Evolutionary conservation across 2,329 filamentous ascomycete species (phyloP).

Genomic region (Aspergillus unguis): DNA sequence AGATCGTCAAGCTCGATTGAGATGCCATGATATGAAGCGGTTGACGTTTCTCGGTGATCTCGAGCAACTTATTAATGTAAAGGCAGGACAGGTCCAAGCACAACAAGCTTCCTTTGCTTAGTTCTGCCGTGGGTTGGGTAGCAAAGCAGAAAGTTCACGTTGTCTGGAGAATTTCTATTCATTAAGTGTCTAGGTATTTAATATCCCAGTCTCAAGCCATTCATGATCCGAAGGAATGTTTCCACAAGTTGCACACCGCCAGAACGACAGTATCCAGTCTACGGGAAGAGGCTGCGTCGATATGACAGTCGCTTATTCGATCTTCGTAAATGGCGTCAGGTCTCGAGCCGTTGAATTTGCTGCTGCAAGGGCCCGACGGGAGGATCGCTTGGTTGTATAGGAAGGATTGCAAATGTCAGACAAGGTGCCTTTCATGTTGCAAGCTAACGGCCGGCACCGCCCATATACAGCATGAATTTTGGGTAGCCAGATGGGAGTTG

Average conservation of each 20-base stretch:
- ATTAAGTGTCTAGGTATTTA: constrained; percentile 8
- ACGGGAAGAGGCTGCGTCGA: constrained; percentile 20
- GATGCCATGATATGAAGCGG: background rate
- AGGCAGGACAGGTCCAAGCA: background rate
- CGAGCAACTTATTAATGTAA: background rate
- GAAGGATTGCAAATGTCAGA: constrained; percentile 7
- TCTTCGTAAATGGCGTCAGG: constrained; percentile 11
- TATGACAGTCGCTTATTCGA: constrained; percentile 12
- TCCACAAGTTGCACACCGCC: constrained; percentile 20
- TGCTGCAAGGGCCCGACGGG: constrained; percentile 25
- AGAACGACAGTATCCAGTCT: constrained; percentile 15
- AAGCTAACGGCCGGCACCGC: constrained; percentile 4
- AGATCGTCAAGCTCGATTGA: background rate
- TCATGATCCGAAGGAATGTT: constrained; percentile 6
- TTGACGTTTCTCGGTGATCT: background rate
- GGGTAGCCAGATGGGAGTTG: background rate
- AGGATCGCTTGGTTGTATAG: constrained; percentile 11
- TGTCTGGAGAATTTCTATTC: background rate
- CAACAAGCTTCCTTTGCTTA: background rate
- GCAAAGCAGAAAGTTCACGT: background rate
- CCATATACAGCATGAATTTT: constrained; percentile 1
- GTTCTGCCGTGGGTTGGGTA: background rate
- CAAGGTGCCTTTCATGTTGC: constrained; percentile 12
- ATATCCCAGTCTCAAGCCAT: constrained; percentile 9
- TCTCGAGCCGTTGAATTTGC: constrained; percentile 10